Base-by-base conservation (phyloP, 495 filamentous ascomycete species). In the Tuber microsphaerosporum region DNA sequence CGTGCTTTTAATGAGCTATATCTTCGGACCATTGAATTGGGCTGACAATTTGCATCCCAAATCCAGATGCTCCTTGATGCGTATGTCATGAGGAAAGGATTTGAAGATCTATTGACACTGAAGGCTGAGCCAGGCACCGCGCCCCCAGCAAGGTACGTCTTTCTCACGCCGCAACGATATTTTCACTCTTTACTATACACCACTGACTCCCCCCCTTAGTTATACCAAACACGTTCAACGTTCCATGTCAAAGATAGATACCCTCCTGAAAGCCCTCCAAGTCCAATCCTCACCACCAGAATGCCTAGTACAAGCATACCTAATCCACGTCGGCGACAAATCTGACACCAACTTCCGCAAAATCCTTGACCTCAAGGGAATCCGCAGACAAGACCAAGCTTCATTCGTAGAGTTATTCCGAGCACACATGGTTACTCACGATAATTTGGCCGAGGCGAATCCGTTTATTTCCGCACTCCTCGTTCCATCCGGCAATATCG, bases 331-430 rank as follows among this genome's bases (percentile, higher is more conserved):
- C 78, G 92, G 90, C 80, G 94, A 97, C 85, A 88, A 89, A 71
- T 94, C 91, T 83, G 92, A 97, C 83, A 88, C 91, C 76, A 99
- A 99, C 86, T 99, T 99, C 89, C 90, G 91, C 77, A 97, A 97
- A 84, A 92, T 99, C 75, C 91, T 99, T 51, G 95, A 99, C 70
- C 88, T 97, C 77, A 97, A 97, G 81, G 93, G 92, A 74, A 91
- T 97, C 76, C 88, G 92, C 79, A 92, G 91, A 76, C 87, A 88
- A 76, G 94, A 98, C 76, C 94, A 98, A 80, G 84, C 89, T 16
- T 88, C 91, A 74, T 90, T 99, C 8, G 85, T 97, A 48, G 95
- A 99, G 82, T 86, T 99, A 5, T 98, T 97, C 85, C 87, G 91
- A 74, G 89, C 95, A 69, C 93, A 97, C 84, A 89, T 88, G 73